Conservation (phyloP, 2,329 filamentous ascomycete genomes). For the Onygenales sp. region DNA sequence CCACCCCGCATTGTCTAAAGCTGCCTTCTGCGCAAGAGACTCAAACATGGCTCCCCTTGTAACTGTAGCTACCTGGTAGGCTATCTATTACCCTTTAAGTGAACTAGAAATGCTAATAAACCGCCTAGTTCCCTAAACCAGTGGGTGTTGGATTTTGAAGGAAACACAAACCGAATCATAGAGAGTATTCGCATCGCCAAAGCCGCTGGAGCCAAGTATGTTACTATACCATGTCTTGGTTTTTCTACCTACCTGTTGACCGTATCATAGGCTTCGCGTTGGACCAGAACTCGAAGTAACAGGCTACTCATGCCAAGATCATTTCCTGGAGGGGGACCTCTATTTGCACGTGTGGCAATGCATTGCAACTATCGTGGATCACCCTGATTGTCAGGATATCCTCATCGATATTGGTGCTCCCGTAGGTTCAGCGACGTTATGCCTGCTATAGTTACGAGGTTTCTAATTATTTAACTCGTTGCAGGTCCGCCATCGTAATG, state of each 20-base stretch:
- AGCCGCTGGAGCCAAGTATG: constrained; percentile 40
- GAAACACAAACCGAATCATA: constrained; percentile 54
- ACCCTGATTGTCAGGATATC: constrained; percentile 4
- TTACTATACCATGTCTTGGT: not conserved
- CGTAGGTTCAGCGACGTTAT: not conserved
- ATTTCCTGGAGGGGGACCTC: constrained; percentile 31
- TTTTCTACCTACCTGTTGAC: not conserved
- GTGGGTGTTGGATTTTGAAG: constrained; percentile 48
- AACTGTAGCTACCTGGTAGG: constrained; percentile 6
- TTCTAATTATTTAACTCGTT: not conserved
- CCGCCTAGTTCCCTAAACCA: constrained; percentile 10
- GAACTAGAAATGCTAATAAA: not conserved
- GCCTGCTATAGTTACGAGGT: not conserved
- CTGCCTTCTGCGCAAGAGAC: not conserved
- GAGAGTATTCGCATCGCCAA: constrained; percentile 52
- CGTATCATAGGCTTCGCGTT: constrained; percentile 35
- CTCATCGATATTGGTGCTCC: constrained; percentile 42
- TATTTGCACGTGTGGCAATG: constrained; percentile 50
- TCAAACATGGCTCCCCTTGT: constrained; percentile 3
- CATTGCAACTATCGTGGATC: constrained; percentile 1
- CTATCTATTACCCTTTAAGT: not conserved
- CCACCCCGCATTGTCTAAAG: no score
- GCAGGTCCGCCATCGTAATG: constrained; percentile 23
- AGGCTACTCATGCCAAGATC: constrained; percentile 11
- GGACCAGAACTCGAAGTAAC: constrained; percentile 35